Percentiles rank a stretch among this genome's conserved stretches.
phyloP scores from a whole-genome alignment of 768 basidiomycete species.

The Termitomyces sp. region DNA sequence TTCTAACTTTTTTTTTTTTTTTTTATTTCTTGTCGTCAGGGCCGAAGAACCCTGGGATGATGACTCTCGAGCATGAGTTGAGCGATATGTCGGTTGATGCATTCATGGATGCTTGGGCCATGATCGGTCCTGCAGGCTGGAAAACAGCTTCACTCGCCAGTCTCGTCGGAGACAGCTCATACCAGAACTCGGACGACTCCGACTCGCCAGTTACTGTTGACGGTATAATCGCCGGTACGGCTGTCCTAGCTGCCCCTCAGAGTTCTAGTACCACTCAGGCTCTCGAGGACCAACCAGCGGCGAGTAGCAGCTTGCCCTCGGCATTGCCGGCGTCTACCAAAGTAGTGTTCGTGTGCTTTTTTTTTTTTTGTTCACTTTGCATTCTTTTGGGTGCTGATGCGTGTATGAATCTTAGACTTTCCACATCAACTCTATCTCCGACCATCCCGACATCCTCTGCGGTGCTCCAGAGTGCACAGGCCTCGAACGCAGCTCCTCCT shows the following conservation, averaged over 20 bases:
- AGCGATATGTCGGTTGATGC: conserved; percentile 50
- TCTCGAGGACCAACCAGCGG: neutral
- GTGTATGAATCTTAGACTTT: neutral
- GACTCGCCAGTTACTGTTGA: conserved; percentile 23
- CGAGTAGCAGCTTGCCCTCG: neutral
- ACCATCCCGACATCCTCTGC: neutral
- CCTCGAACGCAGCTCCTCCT: conserved; percentile 6
- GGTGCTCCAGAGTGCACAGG: neutral
- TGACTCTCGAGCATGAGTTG: conserved; percentile 84
- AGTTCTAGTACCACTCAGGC: neutral
- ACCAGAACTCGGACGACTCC: conserved; percentile 40
- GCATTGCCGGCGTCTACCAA: neutral
- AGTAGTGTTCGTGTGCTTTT: neutral
- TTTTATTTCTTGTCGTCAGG: conserved; percentile 36
- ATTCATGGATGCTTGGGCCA: conserved; percentile 61
- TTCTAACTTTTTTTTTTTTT: neutral
- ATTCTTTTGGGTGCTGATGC: neutral
- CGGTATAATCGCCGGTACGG: conserved; percentile 16
- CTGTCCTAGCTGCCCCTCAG: neutral
- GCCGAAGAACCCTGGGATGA: conserved; percentile 71
- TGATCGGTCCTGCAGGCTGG: conserved; percentile 70
- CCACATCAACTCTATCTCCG: neutral
- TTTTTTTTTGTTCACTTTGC: neutral
- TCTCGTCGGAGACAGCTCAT: conserved; percentile 29
- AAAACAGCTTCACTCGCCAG: conserved; percentile 49